Evolutionary conservation across 2,329 filamentous ascomycete genomes (phyloP).

Genomic region (Alternaria triticina): DNA sequence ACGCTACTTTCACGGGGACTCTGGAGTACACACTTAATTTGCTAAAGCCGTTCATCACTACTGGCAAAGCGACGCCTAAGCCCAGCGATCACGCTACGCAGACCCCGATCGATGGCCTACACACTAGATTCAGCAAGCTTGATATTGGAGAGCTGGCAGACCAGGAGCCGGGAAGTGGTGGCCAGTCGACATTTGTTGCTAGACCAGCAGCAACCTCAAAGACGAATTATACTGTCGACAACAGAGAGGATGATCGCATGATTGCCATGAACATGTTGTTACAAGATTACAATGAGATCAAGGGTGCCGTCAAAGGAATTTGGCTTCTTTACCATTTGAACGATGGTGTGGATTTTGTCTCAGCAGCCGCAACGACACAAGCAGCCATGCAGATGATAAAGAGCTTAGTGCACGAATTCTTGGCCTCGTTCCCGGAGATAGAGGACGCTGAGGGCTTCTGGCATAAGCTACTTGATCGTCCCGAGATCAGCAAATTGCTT

Average conservation of each 20-base stretch:
- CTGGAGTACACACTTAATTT: neutral
- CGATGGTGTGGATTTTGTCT: too few species aligned
- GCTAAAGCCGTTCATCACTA: neutral
- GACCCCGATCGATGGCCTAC: neutral
- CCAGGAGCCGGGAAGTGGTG: neutral
- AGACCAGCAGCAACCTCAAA: neutral
- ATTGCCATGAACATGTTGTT: neutral
- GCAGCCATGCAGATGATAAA: neutral
- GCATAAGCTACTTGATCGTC: neutral
- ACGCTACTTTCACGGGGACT: neutral
- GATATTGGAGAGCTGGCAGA: neutral
- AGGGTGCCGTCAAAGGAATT: rapidly evolving
- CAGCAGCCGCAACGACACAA: neutral
- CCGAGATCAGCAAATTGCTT: too few species aligned
- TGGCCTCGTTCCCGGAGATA: neutral
- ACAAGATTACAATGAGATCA: neutral
- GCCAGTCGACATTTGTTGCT: neutral
- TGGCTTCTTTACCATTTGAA: neutral
- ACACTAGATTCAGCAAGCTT: neutral
- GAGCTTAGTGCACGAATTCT: neutral
- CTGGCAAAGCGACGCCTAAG: neutral
- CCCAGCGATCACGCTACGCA: neutral
- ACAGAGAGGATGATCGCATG: rapidly evolving
- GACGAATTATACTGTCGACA: neutral
- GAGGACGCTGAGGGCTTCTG: neutral